Evolutionary conservation across 129 eudicot genomes (phyloP), one percentile per base, ranked within the genome.

Genomic region (Tagetes patula): DNA sequence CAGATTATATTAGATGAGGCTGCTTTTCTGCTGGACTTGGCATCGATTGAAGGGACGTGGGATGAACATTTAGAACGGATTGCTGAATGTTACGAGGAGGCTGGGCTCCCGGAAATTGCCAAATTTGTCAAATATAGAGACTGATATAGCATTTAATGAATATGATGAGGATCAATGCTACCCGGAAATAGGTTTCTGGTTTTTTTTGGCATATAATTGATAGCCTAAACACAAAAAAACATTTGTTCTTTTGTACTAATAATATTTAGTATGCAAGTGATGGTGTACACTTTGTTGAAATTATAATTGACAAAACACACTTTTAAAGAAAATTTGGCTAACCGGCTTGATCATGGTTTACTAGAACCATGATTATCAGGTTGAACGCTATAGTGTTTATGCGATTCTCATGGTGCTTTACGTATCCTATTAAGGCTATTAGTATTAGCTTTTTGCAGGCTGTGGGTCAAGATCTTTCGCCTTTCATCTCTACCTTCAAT

Each of bases 1-100:
- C 79, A 94, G 99, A 84, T 94, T 80, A 86, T 89, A 14, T 83
- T 94, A 81, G 99, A 94, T 63, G 96, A 90, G 77, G 97, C 96
- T 77, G 99, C 99, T 20, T 94, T 94, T 73, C 84, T 94, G 79
- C 68, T 94, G 83, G 99, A 94, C 71, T 77, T 94, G 80, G 97
- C 99, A 43, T 86, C 97, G 8, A 76, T 90, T 48, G 97, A 94
- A 34, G 99, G 97, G 62, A 75, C 89, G 1, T 94, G 99, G 99
- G 97, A 88, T 77, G 96, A 81, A 47, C 67, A 74, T 1, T 74
- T 78, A 74, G 97, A 83, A 63, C 87, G 97, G 34, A 86, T 94
- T 69, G 99, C 97, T 45, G 87, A 80, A 73, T 94, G 99, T 76
- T 94, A 94, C 66, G 75, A 76, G 38, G 88, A 86, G 53, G 96